Conservation (phyloP, 768 basidiomycete genomes). For the Rhizopogon vinicolor region DNA sequence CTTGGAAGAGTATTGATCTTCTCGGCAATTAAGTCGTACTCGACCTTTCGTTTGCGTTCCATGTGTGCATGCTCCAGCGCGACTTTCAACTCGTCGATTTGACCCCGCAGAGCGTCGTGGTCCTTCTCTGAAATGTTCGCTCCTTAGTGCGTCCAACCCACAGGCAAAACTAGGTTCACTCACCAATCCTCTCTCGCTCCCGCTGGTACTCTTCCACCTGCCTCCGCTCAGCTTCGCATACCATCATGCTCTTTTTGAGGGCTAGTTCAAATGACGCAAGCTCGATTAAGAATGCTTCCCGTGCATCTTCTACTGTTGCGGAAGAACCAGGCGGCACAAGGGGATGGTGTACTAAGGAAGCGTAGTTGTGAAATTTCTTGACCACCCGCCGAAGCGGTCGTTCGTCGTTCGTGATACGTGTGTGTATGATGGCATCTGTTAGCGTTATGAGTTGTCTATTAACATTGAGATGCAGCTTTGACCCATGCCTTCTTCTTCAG, state of each 20-base stretch:
- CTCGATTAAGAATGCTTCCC: constrained; percentile 77
- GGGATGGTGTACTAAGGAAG: constrained; percentile 49
- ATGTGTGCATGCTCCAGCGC: constrained; percentile 77
- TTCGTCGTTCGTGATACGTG: constrained; percentile 81
- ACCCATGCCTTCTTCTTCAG: constrained; percentile 59
- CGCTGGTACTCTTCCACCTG: constrained; percentile 83
- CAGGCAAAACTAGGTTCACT: constrained; percentile 16
- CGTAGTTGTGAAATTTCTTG: constrained; percentile 77
- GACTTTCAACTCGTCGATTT: constrained; percentile 76
- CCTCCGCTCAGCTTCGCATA: constrained; percentile 80
- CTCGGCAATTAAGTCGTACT: constrained; percentile 82
- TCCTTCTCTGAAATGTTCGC: constrained; percentile 51
- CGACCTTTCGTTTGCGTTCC: constrained; percentile 72
- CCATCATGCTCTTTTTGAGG: constrained; percentile 75
- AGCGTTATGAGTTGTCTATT: constrained; percentile 9
- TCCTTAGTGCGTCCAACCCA: background rate
- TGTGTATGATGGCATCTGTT: constrained; percentile 74
- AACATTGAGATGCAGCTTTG: background rate
- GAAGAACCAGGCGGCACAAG: constrained; percentile 27
- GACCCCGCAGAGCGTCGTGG: constrained; percentile 57
- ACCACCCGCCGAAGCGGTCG: constrained; percentile 71
- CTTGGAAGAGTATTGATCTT: constrained; percentile 75
- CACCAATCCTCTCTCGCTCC: constrained; percentile 70
- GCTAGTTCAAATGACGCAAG: constrained; percentile 70
- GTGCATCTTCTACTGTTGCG: constrained; percentile 56